These are phyloP conservation scores for Crepidotus sp. DNA, from an alignment of 1,284 basidiomycete species.

Conservation along the genomic window DNA sequence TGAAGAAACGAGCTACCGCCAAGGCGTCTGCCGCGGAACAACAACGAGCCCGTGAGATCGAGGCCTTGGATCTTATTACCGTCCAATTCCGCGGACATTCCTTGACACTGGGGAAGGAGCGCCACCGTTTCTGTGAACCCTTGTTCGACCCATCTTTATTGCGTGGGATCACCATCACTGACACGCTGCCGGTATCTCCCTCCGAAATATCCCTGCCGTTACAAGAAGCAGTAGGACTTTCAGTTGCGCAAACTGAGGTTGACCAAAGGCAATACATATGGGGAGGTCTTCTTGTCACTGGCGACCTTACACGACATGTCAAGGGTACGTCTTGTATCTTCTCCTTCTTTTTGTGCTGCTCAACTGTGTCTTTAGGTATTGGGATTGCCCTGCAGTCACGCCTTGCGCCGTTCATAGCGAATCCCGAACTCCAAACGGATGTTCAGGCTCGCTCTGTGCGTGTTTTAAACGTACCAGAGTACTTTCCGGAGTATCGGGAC, in stretches of 20 bases:
- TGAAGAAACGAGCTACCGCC: slow-evolving; percentile 67
- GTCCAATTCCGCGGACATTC: slow-evolving; percentile 64
- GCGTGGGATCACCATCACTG: slow-evolving; percentile 23
- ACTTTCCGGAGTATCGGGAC: slow-evolving; percentile 87
- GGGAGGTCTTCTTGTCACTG: slow-evolving; percentile 78
- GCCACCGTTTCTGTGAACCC: slow-evolving; percentile 87
- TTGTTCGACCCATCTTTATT: slow-evolving; percentile 68
- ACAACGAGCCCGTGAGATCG: slow-evolving; percentile 70
- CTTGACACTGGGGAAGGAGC: slow-evolving; percentile 76
- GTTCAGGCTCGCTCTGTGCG: slow-evolving; percentile 63
- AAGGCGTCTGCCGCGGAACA: slow-evolving; percentile 74
- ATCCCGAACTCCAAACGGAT: slow-evolving; percentile 58
- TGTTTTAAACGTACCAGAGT: slow-evolving; percentile 77
- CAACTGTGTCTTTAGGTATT: slow-evolving; percentile 38
- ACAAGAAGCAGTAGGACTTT: slow-evolving; percentile 56
- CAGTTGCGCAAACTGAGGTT: slow-evolving; percentile 49
- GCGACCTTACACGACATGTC: slow-evolving; percentile 67
- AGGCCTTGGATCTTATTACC: slow-evolving; percentile 72
- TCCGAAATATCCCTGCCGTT: slow-evolving; percentile 23
- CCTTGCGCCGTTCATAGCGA: slow-evolving; percentile 62
- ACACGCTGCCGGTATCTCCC: slow-evolving; percentile 29
- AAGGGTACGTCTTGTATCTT: slow-evolving; percentile 47
- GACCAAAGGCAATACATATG: slow-evolving; percentile 67
- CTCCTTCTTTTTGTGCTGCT: slow-evolving; percentile 3
- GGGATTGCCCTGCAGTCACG: slow-evolving; percentile 68